These are phyloP conservation scores for Penicillium malachiteum DNA, from an alignment of 495 filamentous ascomycete genomes.

Conservation along the genomic window DNA sequence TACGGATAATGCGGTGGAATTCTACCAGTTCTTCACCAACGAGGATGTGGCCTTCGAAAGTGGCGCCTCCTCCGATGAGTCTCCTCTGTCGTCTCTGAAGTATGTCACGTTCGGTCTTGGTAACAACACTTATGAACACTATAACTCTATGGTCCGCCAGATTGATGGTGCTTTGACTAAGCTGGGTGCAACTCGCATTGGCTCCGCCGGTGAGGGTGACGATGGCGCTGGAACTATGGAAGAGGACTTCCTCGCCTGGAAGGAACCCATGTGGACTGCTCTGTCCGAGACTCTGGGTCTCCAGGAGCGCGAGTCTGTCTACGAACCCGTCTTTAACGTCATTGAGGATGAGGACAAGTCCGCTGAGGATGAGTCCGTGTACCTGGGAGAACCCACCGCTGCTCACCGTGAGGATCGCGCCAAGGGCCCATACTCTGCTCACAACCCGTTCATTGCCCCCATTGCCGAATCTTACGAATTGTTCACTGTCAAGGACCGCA, in stretches of 20 bases:
- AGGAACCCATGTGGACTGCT: constrained; percentile 97
- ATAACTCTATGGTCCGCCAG: constrained; percentile 96
- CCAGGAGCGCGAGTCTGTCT: constrained; percentile 93
- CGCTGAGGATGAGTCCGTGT: constrained; percentile 80
- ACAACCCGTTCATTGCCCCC: constrained; percentile 96
- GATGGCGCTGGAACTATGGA: constrained; percentile 99
- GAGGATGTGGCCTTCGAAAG: constrained; percentile 82
- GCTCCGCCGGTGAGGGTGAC: constrained; percentile 89
- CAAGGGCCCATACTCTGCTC: constrained; percentile 91
- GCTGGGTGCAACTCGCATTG: constrained; percentile 79
- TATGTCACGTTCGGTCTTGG: constrained; percentile 95
- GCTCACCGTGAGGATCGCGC: constrained; percentile 82
- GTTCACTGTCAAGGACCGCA: constrained; percentile 87
- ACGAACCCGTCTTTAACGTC: constrained; percentile 89
- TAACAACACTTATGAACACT: constrained; percentile 99
- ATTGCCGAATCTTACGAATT: constrained; percentile 87
- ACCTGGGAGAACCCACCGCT: constrained; percentile 94
- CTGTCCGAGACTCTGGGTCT: constrained; percentile 78
- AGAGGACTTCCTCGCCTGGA: constrained; percentile 98
- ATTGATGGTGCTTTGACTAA: constrained; percentile 76
- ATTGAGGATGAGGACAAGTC: constrained; percentile 72
- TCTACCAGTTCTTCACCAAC: constrained; percentile 90
- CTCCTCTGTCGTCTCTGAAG: constrained; percentile 79
- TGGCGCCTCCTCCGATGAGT: constrained; percentile 59
- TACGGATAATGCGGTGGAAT: constrained; percentile 97